Evolutionary conservation across 2,329 filamentous ascomycete species (phyloP).

Genomic region (Xylaria sp.): DNA sequence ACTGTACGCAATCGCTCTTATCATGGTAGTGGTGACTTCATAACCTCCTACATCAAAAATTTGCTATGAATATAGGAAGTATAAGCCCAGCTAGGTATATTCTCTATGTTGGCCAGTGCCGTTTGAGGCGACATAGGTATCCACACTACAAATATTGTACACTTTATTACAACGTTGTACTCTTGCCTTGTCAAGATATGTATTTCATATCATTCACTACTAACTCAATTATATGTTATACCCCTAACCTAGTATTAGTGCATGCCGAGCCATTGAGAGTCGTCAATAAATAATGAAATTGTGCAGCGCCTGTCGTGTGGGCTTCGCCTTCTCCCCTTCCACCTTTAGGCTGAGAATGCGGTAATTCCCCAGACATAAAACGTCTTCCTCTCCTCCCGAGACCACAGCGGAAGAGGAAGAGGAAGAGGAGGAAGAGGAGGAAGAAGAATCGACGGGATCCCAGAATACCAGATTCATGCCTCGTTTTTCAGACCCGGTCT

Average conservation of each 20-base stretch:
- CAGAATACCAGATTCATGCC: constrained; percentile 30
- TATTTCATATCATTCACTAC: not conserved
- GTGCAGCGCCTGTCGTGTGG: constrained; percentile 44
- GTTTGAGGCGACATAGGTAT: not conserved
- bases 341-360: constrained; percentile 49
- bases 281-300: constrained; percentile 37
- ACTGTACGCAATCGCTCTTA: not conserved
- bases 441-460: not conserved
- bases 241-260: not conserved
- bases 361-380: constrained; percentile 32
- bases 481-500: not conserved
- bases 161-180: not conserved
- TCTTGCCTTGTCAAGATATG: not conserved
- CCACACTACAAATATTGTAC: not conserved
- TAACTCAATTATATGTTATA: not conserved
- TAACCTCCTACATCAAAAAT: no score
- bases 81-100: no score
- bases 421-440: not conserved
- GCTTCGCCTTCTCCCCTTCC: constrained; percentile 49
- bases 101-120: not conserved
- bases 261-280: not conserved
- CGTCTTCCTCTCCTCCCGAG: not conserved
- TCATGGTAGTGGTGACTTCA: not conserved
- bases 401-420: not conserved
- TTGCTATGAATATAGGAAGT: no score